Evolutionary conservation across 2,329 filamentous ascomycete genomes (phyloP).

Genomic region (Rhytidhysteron rufulum): DNA sequence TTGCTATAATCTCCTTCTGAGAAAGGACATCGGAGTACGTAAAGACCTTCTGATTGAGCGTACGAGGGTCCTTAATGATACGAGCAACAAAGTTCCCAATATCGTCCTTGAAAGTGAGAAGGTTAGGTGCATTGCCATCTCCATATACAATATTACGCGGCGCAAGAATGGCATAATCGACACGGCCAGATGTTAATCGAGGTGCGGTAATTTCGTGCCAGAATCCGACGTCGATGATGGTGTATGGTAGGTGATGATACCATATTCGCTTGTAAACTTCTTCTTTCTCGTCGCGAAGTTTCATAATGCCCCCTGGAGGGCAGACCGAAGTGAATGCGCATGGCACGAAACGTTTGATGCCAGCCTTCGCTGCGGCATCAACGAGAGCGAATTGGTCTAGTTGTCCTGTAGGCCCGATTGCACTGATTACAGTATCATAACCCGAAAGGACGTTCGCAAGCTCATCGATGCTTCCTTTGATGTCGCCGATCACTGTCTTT

Average conservation of each 20-base stretch:
- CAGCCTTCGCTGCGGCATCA: constrained; percentile 23
- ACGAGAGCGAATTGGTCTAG: constrained; percentile 20
- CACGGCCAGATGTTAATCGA: constrained; percentile 42
- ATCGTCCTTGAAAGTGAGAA: constrained; percentile 50
- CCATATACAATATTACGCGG: constrained; percentile 37
- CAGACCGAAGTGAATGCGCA: constrained; percentile 37
- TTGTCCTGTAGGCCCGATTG: constrained; percentile 19
- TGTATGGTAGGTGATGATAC: constrained; percentile 49
- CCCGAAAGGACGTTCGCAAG: constrained; percentile 41
- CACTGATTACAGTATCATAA: constrained; percentile 33
- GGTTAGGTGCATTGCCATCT: constrained; percentile 43
- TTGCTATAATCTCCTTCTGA: constrained; percentile 44
- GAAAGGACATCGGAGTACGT: constrained; percentile 46
- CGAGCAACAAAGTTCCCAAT: constrained; percentile 50
- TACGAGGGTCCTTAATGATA: constrained; percentile 51
- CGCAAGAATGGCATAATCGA: constrained; percentile 39
- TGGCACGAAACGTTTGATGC: constrained; percentile 29
- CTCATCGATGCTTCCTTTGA: constrained; percentile 39
- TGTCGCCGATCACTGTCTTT: constrained; percentile 41
- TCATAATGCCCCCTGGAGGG: constrained; percentile 41
- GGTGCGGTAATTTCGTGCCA: constrained; percentile 53
- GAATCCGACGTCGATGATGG: constrained; percentile 56
- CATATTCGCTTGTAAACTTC: constrained; percentile 49
- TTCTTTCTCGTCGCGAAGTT: constrained; percentile 48
- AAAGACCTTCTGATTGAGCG: constrained; percentile 52